Base-by-base conservation (phyloP, 2,329 filamentous ascomycete species). In the Coniochaeta hoffmannii region DNA sequence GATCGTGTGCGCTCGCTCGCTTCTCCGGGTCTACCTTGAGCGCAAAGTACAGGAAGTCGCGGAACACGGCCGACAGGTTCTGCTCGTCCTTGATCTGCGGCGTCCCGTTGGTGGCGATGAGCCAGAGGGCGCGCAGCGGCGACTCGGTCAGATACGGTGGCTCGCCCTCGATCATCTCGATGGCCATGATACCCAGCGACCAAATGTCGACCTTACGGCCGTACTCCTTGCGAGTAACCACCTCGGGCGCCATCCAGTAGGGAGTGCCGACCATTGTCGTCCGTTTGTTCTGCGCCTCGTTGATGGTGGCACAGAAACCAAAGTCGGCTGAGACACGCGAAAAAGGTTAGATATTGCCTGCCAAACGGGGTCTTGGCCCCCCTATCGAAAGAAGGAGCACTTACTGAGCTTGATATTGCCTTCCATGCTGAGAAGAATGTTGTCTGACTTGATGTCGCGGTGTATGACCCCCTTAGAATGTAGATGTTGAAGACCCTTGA, bases 181-280 rank as follows among this genome's bases (percentile, higher is more conserved):
- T 97, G 8, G 94, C 91, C 94, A 99, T 97, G 74, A 99, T 99
- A 57, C 94, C 94, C 46, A 99, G 77, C 57, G 90, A 96, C 94
- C 94, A 99, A 63, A 99, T 97, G 68, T 99, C 94, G 55, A 99
- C 93, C 73, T 97, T 99, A 60, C 93, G 88, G 62, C 94, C 94
- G 72, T 99, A 99, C 73, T 97, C 94, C 71, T 97, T 97, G 41
- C 92, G 81, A 7, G 91, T 97, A 28, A 99, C 94, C 22, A 99
- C 93, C 73, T 99, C 94, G 3, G 94, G 94, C 1, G 94, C 94
- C 94, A 99, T 99, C 94, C 94, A 99, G 73, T 99, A 99, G 1
- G 94, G 94, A 8, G 94, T 97, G 54, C 94, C 94, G 46, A 99
- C 94, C 94, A 97, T 99, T 14, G 94, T 99, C 4, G 92, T 97